phyloP scores from a whole-genome alignment of 371 early-diverging fungal genomes.

The Mortierella sp. region DNA sequence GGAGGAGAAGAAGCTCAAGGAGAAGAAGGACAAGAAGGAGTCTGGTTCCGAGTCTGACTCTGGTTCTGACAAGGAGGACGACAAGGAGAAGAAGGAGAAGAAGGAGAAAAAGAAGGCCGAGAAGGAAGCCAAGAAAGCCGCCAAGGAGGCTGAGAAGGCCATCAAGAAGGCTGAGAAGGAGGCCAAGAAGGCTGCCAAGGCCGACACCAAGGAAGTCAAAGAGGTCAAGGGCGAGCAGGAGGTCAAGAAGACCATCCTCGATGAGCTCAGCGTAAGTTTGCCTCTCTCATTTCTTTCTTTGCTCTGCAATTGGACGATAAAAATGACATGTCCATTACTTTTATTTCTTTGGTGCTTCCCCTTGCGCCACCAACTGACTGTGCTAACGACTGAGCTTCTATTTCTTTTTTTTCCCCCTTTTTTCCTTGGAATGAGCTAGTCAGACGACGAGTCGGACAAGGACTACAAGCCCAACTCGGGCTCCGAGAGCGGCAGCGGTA shows the following conservation, averaged over 20 bases:
- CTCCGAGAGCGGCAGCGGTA: slow-evolving; percentile 17
- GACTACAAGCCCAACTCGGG: slow-evolving; percentile 33
- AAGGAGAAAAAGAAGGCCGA: neutral
- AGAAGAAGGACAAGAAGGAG: slow-evolving; percentile 6
- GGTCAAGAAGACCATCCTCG: slow-evolving; percentile 32
- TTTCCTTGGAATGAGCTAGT: slow-evolving; percentile 16
- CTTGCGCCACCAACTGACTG: slow-evolving; percentile 15
- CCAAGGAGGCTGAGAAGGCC: neutral
- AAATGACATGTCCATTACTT: neutral
- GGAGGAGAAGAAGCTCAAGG: slow-evolving; percentile 8
- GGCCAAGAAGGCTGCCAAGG: slow-evolving; percentile 9
- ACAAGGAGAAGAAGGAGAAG: slow-evolving; percentile 4
- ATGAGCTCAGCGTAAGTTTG: slow-evolving; percentile 40
- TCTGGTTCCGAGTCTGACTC: neutral
- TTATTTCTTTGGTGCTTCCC: neutral
- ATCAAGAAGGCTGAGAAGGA: slow-evolving; percentile 3
- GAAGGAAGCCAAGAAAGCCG: slow-evolving; percentile 7
- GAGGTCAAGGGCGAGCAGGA: slow-evolving; percentile 12
- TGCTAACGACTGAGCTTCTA: neutral
- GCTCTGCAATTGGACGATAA: neutral
- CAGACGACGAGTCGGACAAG: slow-evolving; percentile 46
- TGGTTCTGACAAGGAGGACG: slow-evolving; percentile 8
- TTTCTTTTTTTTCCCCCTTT: neutral
- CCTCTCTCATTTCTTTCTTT: neutral
- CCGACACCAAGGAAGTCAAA: slow-evolving; percentile 1